These are phyloP conservation scores for Yarrowia bubula DNA, from an alignment of 805 yeast species.

Conservation along the genomic window DNA sequence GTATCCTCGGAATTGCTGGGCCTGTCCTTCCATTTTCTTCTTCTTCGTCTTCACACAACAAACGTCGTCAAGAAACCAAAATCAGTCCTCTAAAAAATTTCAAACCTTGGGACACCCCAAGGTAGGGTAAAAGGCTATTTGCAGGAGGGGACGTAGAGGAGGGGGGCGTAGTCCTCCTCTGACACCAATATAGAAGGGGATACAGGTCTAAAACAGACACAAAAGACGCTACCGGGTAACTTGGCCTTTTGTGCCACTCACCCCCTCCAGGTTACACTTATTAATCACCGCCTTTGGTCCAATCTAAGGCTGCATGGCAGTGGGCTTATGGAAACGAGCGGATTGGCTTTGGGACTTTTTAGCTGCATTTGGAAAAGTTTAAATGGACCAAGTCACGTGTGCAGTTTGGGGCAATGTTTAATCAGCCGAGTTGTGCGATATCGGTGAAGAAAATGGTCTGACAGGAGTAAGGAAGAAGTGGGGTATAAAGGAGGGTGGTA, in stretches of 20 bases:
- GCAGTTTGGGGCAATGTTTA: too few species aligned
- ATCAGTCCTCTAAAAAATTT: neutral
- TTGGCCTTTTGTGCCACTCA: too few species aligned
- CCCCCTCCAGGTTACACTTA: neutral
- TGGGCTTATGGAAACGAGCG: neutral
- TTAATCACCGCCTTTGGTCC: neutral
- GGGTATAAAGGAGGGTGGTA: too few species aligned
- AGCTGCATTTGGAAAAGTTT: neutral
- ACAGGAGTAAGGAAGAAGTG: too few species aligned
- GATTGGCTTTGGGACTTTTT: neutral
- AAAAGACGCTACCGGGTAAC: too few species aligned
- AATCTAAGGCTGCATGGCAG: neutral
- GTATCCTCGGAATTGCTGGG: slow-evolving; percentile 20
- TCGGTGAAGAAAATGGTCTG: too few species aligned
- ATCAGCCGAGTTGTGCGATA: too few species aligned
- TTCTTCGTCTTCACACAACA: slow-evolving; percentile 24
- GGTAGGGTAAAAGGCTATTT: slow-evolving; percentile 11
- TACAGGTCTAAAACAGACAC: too few species aligned
- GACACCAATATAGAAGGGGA: too few species aligned
- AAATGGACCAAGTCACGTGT: neutral
- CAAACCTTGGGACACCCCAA: neutral
- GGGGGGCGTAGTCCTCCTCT: too few species aligned
- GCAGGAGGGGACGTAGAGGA: too few species aligned
- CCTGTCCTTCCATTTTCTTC: slow-evolving; percentile 26
- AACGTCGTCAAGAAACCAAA: slow-evolving; percentile 24